Evolutionary conservation across 1,284 basidiomycete species (phyloP).

Genomic region (Cystobasidiaceae sp.): DNA sequence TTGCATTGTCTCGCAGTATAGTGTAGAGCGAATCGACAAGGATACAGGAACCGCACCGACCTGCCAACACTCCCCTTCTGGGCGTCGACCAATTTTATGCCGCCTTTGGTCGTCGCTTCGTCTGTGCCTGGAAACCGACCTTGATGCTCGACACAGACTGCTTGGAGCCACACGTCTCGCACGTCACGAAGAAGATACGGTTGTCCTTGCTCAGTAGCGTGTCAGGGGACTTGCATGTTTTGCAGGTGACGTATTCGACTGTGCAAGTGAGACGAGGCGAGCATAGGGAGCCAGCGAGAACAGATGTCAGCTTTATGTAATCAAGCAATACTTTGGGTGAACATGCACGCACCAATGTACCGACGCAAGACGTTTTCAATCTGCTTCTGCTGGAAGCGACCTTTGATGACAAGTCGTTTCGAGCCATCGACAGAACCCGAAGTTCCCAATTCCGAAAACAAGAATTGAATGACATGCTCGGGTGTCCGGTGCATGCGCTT

Average conservation of each 20-base stretch:
- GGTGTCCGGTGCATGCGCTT: slow-evolving; percentile 97
- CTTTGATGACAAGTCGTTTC: slow-evolving; percentile 90
- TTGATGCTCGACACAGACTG: slow-evolving; percentile 95
- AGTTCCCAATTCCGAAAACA: slow-evolving; percentile 98
- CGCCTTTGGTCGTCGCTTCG: slow-evolving; percentile 56
- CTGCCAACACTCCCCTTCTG: too few relatives aligned
- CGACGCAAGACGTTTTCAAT: slow-evolving; percentile 94
- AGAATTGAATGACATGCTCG: slow-evolving; percentile 97
- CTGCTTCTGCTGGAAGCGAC: slow-evolving; percentile 97
- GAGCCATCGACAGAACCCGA: slow-evolving; percentile 91
- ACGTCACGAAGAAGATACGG: slow-evolving; percentile 98
- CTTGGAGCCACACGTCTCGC: slow-evolving; percentile 59
- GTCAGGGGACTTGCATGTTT: slow-evolving; percentile 98
- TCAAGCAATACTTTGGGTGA: not conserved
- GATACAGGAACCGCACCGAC: too few relatives aligned
- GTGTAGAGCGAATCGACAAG: not conserved
- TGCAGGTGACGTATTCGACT: slow-evolving; percentile 99
- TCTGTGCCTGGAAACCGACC: slow-evolving; percentile 97
- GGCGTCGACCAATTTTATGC: not conserved
- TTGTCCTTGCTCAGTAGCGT: slow-evolving; percentile 83
- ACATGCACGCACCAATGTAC: slow-evolving; percentile 72
- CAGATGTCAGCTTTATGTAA: not conserved
- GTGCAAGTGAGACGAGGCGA: too few relatives aligned
- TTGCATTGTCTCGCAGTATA: too few relatives aligned
- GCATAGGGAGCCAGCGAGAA: not conserved